Base-by-base conservation (phyloP, 352 stramenopile species). In the Globisporangium parvum region DNA sequence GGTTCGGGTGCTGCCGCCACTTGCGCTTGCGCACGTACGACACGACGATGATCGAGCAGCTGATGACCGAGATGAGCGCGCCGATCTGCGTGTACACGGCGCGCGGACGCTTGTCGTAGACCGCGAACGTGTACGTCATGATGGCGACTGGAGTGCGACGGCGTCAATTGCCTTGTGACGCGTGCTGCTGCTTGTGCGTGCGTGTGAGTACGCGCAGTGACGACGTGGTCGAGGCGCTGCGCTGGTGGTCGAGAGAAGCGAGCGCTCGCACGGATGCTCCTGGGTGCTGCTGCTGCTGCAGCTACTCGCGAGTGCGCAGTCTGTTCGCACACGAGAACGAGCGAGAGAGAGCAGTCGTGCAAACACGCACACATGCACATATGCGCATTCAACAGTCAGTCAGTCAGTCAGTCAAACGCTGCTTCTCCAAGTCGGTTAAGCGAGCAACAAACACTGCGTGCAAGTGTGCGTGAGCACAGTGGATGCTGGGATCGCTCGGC, bases 1-100 rank as follows among this genome's bases (percentile, higher is more conserved):
- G 65, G 52, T 91, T 94, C n/a, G 84, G 84, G 57, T 94, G 80
- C 17, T 80, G 80, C 35, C 77, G 75, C 74, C 82, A 90, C 40
- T 87, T 86, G 47, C 79, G 77, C 50, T 73, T 75, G 40, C 63
- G 71, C 11, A 85, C 52, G 48, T 87, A 92, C 41, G 75, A 85
- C 15, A 87, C 41, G 44, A 88, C 60, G 51, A 93, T 87, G 55
- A 85, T 51, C 37, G 82, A 80, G 68, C 82, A 91, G 67, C 80
- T 91, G 49, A 84, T 63, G 11, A 91, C 53, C 45, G 82, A 93
- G 60, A 91, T 80, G 53, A 87, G 63, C 53, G 82, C 82, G 44
- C 80, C 82, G 12, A 63, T 75, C 37, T 88, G 79, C 20, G 80
- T 87, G 56, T 75, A 79, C 48, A 80, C 59, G 56, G 73, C 68